Conservation (phyloP, 208 protist species). For the Lotmaria passim region DNA sequence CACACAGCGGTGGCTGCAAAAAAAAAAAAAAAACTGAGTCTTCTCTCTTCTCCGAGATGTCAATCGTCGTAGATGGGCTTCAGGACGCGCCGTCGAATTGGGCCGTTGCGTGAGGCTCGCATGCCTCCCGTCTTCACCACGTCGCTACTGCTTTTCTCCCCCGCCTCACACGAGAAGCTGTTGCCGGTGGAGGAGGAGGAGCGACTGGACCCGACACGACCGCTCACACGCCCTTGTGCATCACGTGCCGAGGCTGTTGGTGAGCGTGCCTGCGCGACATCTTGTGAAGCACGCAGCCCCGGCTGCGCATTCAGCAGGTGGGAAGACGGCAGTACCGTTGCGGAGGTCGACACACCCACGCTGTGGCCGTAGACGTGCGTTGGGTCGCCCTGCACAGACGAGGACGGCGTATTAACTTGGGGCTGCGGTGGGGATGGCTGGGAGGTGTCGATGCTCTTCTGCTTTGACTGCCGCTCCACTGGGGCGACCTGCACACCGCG, state of each 20-base stretch:
- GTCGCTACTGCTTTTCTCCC: background rate
- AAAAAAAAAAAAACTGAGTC: too few species aligned
- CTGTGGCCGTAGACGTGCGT: background rate
- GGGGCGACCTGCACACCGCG: background rate
- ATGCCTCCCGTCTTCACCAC: background rate
- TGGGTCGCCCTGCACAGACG: background rate
- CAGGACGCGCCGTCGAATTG: slow-evolving; percentile 8
- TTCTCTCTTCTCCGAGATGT: background rate
- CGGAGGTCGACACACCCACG: background rate
- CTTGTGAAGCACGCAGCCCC: slow-evolving; percentile 1
- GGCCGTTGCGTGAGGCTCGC: slow-evolving; percentile 8
- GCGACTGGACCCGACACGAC: background rate
- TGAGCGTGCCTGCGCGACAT: background rate
- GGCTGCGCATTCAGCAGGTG: background rate
- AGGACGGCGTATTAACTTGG: too few species aligned
- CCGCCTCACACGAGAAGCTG: background rate
- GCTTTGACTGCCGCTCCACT: background rate
- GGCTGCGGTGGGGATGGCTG: too few species aligned
- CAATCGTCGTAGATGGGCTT: slow-evolving; percentile 30
- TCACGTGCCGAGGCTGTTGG: background rate
- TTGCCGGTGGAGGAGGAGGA: background rate
- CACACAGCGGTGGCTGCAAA: background rate
- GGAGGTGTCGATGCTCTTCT: background rate
- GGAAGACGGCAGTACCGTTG: background rate
- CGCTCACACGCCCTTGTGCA: background rate